Conservation (phyloP, 257 asterid species). For the Fraxinus anomala region DNA sequence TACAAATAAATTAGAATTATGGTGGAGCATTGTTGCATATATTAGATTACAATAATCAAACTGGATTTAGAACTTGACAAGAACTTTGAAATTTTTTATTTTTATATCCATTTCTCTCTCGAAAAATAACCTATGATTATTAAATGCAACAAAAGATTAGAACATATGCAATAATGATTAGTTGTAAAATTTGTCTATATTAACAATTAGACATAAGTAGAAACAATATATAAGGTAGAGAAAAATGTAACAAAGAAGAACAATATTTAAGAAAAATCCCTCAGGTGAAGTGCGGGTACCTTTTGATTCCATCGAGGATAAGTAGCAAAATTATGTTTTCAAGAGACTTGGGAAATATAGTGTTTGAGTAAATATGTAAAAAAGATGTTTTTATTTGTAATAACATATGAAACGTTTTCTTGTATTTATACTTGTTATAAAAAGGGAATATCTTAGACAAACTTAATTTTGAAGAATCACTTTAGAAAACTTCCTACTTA, state of each 20-base stretch:
- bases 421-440: neutral
- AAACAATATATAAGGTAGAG: neutral
- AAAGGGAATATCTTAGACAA: neutral
- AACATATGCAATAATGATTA: neutral
- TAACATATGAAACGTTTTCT: neutral
- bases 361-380: no score
- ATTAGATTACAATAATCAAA: no score
- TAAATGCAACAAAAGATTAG: neutral
- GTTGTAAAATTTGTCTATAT: neutral
- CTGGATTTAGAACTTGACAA: no score
- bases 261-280: neutral
- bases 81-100: no score
- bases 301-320: neutral
- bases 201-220: neutral
- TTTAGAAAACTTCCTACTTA: neutral
- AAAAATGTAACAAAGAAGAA: neutral
- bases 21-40: no score
- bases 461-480: no score
- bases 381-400: no score
- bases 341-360: no score
- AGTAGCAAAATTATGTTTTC: no score
- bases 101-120: neutral
- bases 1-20: no score
- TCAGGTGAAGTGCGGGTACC: neutral
- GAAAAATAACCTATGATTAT: no score